Evolutionary conservation across 805 yeast genomes (phyloP), one percentile per base, ranked within the genome.

Genomic region (Metschnikowia continentalis): DNA sequence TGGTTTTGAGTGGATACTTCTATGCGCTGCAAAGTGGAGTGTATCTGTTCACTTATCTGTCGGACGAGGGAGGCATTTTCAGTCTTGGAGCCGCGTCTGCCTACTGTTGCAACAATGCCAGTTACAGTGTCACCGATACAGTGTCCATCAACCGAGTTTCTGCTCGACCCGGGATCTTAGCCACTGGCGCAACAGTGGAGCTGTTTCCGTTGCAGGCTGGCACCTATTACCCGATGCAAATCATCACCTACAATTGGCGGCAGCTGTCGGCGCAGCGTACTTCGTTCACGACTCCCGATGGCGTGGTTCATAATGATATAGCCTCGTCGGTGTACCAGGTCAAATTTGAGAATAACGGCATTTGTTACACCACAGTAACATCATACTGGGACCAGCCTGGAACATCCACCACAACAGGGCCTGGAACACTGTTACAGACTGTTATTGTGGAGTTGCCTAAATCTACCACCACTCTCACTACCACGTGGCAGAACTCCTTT

Each of bases 391-490:
- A 35, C 7, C 23, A 32, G 22, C 15, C 43, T 4, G 11, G 3
- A n/a, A 40, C 47, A 1, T 7, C 23, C 6, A 47, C 53, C 5
- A 30, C 41, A 14, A 53, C 55, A 3, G 23, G 19, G 1, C 33
- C 50, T 5, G 52, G 51, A 5, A 11, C 17, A 7, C 13, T 17
- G 23, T 44, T 50, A 3, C 30, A 26, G 30, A 48, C 49, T 3
- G 46, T 50, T 5, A 32, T 54, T 4, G 57, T 61, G 1, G 54
- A 59, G 6, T 55, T 54, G 14, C 65, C 66, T 5, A 53, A 47
- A 37, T 57, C 60, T 0, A 47, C 51, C 3, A 35, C 37, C 2
- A 61, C 63, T 1, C 39, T 35, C 14, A 59, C 65, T 1, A 33
- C 40, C 33, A 54, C 62, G 5, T 59, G 58, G 53, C 35, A 41